Base-by-base conservation (phyloP, 306 rosid genomes). In the Luffa acutangula region DNA sequence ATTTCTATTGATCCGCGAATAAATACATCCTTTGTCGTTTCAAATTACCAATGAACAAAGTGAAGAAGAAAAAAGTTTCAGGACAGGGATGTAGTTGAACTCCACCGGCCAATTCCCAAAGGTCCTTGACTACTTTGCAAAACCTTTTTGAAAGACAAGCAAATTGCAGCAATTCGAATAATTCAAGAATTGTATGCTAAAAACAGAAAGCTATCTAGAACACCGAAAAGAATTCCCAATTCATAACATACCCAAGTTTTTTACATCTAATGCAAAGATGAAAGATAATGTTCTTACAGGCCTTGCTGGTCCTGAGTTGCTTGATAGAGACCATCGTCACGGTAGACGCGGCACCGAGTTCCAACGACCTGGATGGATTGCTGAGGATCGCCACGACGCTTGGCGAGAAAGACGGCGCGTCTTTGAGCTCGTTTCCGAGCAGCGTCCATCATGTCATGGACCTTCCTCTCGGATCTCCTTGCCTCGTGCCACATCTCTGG, bases 381-480 rank as follows among this genome's bases (percentile, higher is more conserved):
- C 73, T 90, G 97, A 57, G 99, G 97, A 89, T 95, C 97, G 52
- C 99, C 99, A 21, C 99, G 97, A 56, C 99, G 87, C 79, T 90
- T 95, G 52, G 99, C 97, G 9, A 95, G 88, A 80, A 89, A 95
- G 37, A 95, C 87, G 56, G 98, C 98, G 39, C 98, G 91, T 39
- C 98, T 77, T 66, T 95, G 98, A 31, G 98, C 98, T 84, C 98
- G 90, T 81, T 92, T 92, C 12, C 98, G 95, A 81, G 98, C 98
- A 0, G 97, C 97, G 92, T 95, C 98, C 98, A 95, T 95, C 97
- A 95, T 86, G 86, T 92, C 98, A 78, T 95, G 97, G 62, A 95
- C 98, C 86, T 92, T 95, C 93, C 86, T 87, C 97, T 95, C 99
- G 85, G 99, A 95, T 81, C 94, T 81, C 83, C 97, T 79, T 9